phyloP scores from a whole-genome alignment of 2,329 filamentous ascomycete species.

The Sodiomyces alkalinus region DNA sequence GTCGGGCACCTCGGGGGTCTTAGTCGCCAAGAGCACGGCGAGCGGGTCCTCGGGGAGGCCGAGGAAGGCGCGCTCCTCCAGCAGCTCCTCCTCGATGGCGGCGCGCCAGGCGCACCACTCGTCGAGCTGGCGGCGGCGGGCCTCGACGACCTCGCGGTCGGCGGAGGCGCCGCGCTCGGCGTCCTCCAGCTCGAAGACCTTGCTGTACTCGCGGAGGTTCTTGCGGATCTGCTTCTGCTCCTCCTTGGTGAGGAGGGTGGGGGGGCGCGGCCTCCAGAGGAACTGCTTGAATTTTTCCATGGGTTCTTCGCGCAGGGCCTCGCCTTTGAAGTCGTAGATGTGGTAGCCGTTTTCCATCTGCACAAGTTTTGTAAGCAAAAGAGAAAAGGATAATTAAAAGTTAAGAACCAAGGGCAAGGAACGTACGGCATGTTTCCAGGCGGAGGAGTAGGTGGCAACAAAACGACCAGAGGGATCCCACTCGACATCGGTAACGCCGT shows the following conservation, averaged over 20 bases:
- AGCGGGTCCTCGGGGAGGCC: slow-evolving; percentile 53
- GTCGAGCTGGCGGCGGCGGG: slow-evolving; percentile 62
- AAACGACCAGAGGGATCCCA: slow-evolving; percentile 96
- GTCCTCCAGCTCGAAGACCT: slow-evolving; percentile 90
- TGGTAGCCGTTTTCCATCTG: slow-evolving; percentile 99
- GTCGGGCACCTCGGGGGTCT: slow-evolving; percentile 34
- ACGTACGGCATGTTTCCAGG: slow-evolving; percentile 91
- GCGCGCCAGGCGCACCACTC: slow-evolving; percentile 85
- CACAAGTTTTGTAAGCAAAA: slow-evolving; percentile 5
- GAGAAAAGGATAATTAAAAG: neutral
- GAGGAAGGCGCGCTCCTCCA: slow-evolving; percentile 52
- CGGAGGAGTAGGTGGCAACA: slow-evolving; percentile 81
- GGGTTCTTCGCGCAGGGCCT: slow-evolving; percentile 74
- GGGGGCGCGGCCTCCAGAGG: slow-evolving; percentile 80
- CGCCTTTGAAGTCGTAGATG: slow-evolving; percentile 90
- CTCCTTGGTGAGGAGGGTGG: slow-evolving; percentile 85
- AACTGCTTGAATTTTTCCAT: slow-evolving; percentile 98
- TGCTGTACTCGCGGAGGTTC: slow-evolving; percentile 94
- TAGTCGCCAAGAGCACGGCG: slow-evolving; percentile 43
- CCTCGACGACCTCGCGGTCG: slow-evolving; percentile 86
- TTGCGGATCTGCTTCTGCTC: slow-evolving; percentile 97
- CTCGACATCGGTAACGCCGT: slow-evolving; percentile 92
- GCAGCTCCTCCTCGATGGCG: slow-evolving; percentile 53
- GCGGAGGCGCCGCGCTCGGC: slow-evolving; percentile 84
- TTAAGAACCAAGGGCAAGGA: neutral